phyloP scores from a whole-genome alignment of 257 asterid genomes.

The Perilla frutescens region DNA sequence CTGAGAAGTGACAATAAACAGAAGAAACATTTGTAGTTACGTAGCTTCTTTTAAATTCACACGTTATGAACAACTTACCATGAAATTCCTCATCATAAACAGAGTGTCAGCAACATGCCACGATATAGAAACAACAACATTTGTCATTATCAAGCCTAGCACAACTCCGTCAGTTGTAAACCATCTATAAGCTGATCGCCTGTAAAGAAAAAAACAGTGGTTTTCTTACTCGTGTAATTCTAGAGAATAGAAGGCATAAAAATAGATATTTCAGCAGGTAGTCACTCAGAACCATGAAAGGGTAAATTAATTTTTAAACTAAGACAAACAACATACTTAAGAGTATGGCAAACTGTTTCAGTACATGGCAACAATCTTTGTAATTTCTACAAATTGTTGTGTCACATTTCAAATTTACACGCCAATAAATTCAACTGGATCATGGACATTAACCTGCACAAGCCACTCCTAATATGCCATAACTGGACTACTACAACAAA shows the following conservation, averaged over 20 bases:
- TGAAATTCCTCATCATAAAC: slow-evolving; percentile 83
- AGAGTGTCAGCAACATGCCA: slow-evolving; percentile 63
- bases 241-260: slow-evolving; percentile 1
- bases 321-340: not conserved
- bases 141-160: slow-evolving; percentile 63
- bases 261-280: not conserved
- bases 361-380: slow-evolving; percentile 6
- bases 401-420: not conserved
- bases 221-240: slow-evolving; percentile 12
- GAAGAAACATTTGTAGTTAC: slow-evolving; percentile 8
- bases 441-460: not conserved
- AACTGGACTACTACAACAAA: too few species aligned
- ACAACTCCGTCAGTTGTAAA: slow-evolving; percentile 77
- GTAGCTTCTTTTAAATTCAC: slow-evolving; percentile 22
- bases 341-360: not conserved
- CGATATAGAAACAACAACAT: slow-evolving; percentile 71
- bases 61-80: slow-evolving; percentile 48
- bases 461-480: not conserved
- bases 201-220: slow-evolving; percentile 33
- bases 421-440: not conserved
- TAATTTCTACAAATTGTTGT: not conserved
- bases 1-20: slow-evolving; percentile 48
- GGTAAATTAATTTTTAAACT: slow-evolving; percentile 1
- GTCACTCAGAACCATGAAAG: slow-evolving; percentile 2
- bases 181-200: slow-evolving; percentile 58